Conservation (phyloP, 1,139 yeast genomes). For the Magnusiomyces tetraspermus region DNA sequence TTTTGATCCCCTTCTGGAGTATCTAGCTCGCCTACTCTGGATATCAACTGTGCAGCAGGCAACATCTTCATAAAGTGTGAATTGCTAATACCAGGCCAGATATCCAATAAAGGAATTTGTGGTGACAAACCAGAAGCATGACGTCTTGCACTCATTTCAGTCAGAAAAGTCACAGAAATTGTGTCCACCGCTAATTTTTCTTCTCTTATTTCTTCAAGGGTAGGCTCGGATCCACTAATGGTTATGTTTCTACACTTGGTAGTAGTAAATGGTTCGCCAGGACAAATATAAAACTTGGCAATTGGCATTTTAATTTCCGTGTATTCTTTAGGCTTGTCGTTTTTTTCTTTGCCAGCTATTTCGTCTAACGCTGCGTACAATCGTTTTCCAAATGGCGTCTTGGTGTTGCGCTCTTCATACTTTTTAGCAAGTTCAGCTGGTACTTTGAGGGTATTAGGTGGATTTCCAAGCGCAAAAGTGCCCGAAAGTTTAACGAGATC, state of each 20-base stretch:
- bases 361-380: too few relatives aligned
- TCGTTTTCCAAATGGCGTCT: too few relatives aligned
- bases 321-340: too few relatives aligned
- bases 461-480: too few relatives aligned
- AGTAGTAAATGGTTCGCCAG: background rate
- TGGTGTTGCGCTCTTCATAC: too few relatives aligned
- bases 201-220: background rate
- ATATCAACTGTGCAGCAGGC: background rate
- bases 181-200: background rate
- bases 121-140: background rate
- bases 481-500: too few relatives aligned
- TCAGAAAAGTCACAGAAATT: background rate
- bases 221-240: background rate
- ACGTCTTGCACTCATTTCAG: background rate
- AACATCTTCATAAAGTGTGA: background rate
- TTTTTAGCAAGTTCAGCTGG: too few relatives aligned
- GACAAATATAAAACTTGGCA: background rate
- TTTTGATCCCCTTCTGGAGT: background rate
- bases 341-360: too few relatives aligned
- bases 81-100: background rate
- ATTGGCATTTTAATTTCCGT: too few relatives aligned
- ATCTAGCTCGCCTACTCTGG: background rate
- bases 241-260: background rate
- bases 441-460: too few relatives aligned
- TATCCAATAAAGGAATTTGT: background rate